Percentiles rank a stretch among this genome's conserved stretches.
These are phyloP conservation scores for Aureobasidium sp. DNA, from an alignment of 2,329 filamentous ascomycete species.

Conservation along the genomic window DNA sequence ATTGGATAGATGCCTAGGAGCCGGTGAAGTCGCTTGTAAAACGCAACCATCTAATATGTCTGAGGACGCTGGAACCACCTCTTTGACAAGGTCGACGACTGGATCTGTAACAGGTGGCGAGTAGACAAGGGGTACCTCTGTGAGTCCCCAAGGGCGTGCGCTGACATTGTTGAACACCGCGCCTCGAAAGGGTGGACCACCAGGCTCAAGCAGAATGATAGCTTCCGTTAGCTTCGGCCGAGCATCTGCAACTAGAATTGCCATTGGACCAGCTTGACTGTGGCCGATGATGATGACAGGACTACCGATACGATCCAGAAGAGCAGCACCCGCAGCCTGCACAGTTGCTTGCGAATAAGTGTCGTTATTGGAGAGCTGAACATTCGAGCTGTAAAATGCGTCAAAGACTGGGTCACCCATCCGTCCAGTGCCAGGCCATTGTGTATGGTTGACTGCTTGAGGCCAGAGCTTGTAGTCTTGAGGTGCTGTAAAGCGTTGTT, in stretches of 20 bases:
- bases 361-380: constrained; percentile 31
- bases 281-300: constrained; percentile 44
- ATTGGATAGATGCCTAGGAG: constrained; percentile 42
- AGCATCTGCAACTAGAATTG: constrained; percentile 45
- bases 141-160: constrained; percentile 29
- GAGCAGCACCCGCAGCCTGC: constrained; percentile 32
- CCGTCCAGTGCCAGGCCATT: constrained; percentile 35
- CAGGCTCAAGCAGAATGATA: constrained; percentile 48
- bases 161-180: constrained; percentile 15
- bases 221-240: constrained; percentile 42
- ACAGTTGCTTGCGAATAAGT: constrained; percentile 28
- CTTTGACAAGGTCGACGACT: constrained; percentile 19
- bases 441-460: constrained; percentile 37
- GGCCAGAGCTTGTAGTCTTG: constrained; percentile 35
- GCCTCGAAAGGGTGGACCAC: constrained; percentile 44
- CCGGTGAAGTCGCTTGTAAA: constrained; percentile 30
- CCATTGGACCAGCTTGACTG: constrained; percentile 42
- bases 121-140: constrained; percentile 29
- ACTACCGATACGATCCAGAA: constrained; percentile 38
- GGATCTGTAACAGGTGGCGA: constrained; percentile 28
- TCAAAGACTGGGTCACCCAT: constrained; percentile 44
- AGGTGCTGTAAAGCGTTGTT: constrained; percentile 31
- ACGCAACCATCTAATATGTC: constrained; percentile 30
- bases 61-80: constrained; percentile 8
- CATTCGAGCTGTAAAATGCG: constrained; percentile 40